Evolutionary conservation across 2,329 filamentous ascomycete genomes (phyloP).

Genomic region (Fusarium sp.): DNA sequence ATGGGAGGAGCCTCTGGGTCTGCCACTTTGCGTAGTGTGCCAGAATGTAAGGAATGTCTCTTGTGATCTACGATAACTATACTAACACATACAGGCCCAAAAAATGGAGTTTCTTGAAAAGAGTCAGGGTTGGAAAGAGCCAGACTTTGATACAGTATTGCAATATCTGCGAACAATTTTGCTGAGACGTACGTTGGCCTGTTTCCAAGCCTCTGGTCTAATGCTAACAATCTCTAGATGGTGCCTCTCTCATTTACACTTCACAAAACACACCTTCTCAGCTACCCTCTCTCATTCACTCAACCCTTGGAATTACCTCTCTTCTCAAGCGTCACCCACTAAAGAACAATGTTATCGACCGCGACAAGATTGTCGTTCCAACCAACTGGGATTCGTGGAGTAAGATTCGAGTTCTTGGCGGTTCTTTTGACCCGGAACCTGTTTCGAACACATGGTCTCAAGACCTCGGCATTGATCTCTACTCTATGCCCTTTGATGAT

Average conservation of each 20-base stretch:
- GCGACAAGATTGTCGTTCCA: slow-evolving; percentile 92
- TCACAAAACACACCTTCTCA: slow-evolving; percentile 79
- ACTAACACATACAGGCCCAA: slow-evolving; percentile 67
- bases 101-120: slow-evolving; percentile 91
- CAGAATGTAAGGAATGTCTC: slow-evolving; percentile 73
- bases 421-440: slow-evolving; percentile 90
- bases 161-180: slow-evolving; percentile 91
- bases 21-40: slow-evolving; percentile 93
- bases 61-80: neutral
- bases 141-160: slow-evolving; percentile 93
- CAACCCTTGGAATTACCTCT: slow-evolving; percentile 85
- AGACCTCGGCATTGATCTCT: slow-evolving; percentile 71
- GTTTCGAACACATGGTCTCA: slow-evolving; percentile 86
- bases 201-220: neutral
- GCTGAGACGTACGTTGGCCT: slow-evolving; percentile 70
- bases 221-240: slow-evolving; percentile 62
- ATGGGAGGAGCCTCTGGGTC: slow-evolving; percentile 87
- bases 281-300: slow-evolving; percentile 81
- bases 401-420: slow-evolving; percentile 90
- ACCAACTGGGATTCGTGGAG: slow-evolving; percentile 99
- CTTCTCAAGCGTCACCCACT: slow-evolving; percentile 79
- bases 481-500: slow-evolving; percentile 37
- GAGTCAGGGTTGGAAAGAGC: slow-evolving; percentile 92
- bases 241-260: slow-evolving; percentile 85
- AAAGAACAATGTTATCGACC: slow-evolving; percentile 90